Conservation (phyloP, 768 basidiomycete genomes). For the Amanita phalloides region DNA sequence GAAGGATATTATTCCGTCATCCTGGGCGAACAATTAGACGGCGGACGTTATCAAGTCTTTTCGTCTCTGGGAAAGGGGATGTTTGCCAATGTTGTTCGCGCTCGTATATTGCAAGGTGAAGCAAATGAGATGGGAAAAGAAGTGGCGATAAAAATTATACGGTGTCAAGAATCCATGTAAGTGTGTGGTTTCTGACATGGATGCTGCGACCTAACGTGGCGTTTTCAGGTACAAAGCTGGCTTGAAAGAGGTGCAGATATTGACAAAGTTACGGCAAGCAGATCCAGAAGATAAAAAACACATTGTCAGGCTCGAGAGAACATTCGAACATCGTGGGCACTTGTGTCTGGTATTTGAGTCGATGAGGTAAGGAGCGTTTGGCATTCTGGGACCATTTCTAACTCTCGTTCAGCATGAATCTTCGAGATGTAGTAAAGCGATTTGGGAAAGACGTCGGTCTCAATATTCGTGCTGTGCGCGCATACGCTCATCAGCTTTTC, state of each 20-base stretch:
- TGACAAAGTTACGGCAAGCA: slow-evolving; percentile 76
- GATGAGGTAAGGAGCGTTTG: slow-evolving; percentile 63
- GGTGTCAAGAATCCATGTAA: slow-evolving; percentile 94
- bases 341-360: slow-evolving; percentile 94
- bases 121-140: slow-evolving; percentile 46
- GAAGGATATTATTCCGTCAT: slow-evolving; percentile 96
- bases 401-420: slow-evolving; percentile 68
- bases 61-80: slow-evolving; percentile 96
- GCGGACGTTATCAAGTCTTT: slow-evolving; percentile 89
- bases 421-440: slow-evolving; percentile 94
- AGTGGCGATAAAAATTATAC: slow-evolving; percentile 95
- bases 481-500: slow-evolving; percentile 97
- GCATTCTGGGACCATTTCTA: neutral
- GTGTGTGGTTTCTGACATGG: slow-evolving; percentile 18
- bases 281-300: slow-evolving; percentile 98
- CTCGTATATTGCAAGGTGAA: slow-evolving; percentile 66
- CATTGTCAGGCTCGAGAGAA: slow-evolving; percentile 82
- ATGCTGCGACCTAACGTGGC: neutral
- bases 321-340: slow-evolving; percentile 96
- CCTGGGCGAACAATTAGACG: slow-evolving; percentile 88
- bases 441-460: slow-evolving; percentile 98
- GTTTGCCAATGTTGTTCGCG: slow-evolving; percentile 95
- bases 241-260: slow-evolving; percentile 81
- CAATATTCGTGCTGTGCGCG: slow-evolving; percentile 93
- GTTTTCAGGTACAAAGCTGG: slow-evolving; percentile 83